phyloP scores from a whole-genome alignment of 805 yeast species.

The Suhomyces canberraensis region DNA sequence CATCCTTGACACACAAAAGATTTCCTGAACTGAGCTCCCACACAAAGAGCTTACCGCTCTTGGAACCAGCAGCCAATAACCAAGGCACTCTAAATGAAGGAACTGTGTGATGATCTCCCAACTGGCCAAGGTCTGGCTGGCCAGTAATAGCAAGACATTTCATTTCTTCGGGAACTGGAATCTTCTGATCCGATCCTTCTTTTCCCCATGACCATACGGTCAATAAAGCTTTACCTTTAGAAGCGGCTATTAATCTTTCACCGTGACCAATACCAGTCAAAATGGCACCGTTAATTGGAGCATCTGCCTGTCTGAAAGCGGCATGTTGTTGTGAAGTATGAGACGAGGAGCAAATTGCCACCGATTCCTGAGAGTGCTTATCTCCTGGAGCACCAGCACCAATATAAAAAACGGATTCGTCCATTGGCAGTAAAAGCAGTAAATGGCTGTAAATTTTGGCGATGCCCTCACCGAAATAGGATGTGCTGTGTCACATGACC shows the following conservation, averaged over 20 bases:
- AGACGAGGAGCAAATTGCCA: slow-evolving; percentile 41
- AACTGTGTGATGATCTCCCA: slow-evolving; percentile 14
- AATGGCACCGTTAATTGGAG: slow-evolving; percentile 44
- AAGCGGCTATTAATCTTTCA: slow-evolving; percentile 59
- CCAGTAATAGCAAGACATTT: slow-evolving; percentile 50
- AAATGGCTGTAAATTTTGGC: no score
- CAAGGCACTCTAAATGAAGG: slow-evolving; percentile 54
- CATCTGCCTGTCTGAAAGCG: slow-evolving; percentile 52
- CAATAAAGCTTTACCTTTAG: slow-evolving; percentile 68
- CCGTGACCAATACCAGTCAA: slow-evolving; percentile 46
- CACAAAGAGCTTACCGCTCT: slow-evolving; percentile 71
- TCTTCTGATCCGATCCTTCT: slow-evolving; percentile 70
- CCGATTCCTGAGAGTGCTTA: slow-evolving; percentile 42
- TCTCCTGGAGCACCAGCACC: slow-evolving; percentile 44
- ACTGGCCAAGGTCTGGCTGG: slow-evolving; percentile 26
- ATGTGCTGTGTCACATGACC: no score
- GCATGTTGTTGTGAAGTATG: slow-evolving; percentile 48
- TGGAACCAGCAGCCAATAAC: slow-evolving; percentile 70
- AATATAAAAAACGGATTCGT: slow-evolving; percentile 48
- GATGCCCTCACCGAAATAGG: no score
- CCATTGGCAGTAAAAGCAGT: no score
- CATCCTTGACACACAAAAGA: slow-evolving; percentile 66
- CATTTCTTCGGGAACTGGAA: slow-evolving; percentile 81
- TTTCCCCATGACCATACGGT: slow-evolving; percentile 71
- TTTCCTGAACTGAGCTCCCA: slow-evolving; percentile 86